Conservation (phyloP, 1,284 basidiomycete genomes). For the Ustilago vetiveriae region DNA sequence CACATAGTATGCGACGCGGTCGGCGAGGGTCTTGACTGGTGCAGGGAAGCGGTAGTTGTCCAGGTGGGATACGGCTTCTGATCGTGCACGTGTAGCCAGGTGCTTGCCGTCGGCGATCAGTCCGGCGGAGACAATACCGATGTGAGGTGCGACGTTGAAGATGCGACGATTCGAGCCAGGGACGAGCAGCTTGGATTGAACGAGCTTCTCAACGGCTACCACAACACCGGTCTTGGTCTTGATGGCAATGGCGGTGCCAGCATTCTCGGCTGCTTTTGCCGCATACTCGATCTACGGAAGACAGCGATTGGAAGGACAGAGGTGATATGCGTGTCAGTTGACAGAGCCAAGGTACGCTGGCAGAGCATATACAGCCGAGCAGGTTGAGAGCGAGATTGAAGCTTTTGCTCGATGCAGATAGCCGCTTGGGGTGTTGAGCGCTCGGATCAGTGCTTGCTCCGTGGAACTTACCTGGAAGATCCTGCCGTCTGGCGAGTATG, state of each 20-base stretch:
- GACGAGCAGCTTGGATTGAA: constrained; percentile 96
- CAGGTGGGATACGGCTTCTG: constrained; percentile 82
- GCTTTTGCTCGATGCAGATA: too few relatives aligned
- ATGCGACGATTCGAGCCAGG: constrained; percentile 92
- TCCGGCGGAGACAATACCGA: constrained; percentile 84
- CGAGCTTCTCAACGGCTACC: constrained; percentile 89
- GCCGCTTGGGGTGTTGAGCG: too few relatives aligned
- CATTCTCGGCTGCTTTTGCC: constrained; percentile 97
- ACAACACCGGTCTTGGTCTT: constrained; percentile 93
- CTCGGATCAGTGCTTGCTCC: too few relatives aligned
- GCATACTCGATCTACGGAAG: constrained; percentile 88
- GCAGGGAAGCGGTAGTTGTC: constrained; percentile 80
- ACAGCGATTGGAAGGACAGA: not conserved
- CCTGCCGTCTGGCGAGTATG: constrained; percentile 97
- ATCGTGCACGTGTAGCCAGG: constrained; percentile 82
- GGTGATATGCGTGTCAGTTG: not conserved
- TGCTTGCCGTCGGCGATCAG: constrained; percentile 93
- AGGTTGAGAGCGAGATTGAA: too few relatives aligned
- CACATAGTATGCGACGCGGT: constrained; percentile 85
- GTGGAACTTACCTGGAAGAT: constrained; percentile 78
- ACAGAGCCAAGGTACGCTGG: not conserved
- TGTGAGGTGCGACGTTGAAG: constrained; percentile 89
- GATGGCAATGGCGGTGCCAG: constrained; percentile 80
- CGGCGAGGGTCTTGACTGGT: constrained; percentile 83
- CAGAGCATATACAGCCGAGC: too few relatives aligned